Evolutionary conservation across 2,329 filamentous ascomycete genomes (phyloP), one percentile per base, ranked within the genome.

Genomic region (Trichoderma polysporum): DNA sequence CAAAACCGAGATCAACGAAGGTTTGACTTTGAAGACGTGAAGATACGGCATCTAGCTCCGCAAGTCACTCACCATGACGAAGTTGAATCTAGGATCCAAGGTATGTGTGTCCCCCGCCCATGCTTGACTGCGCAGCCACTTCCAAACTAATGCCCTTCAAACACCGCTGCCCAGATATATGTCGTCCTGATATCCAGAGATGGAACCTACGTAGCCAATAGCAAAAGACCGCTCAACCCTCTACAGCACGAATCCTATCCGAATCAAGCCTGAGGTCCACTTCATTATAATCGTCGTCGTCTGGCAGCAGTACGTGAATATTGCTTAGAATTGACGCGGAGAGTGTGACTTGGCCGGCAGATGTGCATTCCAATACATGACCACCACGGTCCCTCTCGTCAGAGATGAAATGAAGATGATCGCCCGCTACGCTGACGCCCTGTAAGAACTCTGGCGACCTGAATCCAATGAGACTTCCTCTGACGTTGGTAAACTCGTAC

Each of bases 321-420:
- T 27, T 47, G 15, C 37, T 56, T 27, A 56, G 27, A n/a, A 64
- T 29, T 8, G 61, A 27, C 6, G 50, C 61, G 2, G 61, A 19
- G 22, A 64, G 29, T 1, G 35, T 52, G 2, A 56, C 37, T 27
- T 47, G n/a, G 6, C 37, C 49, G 10, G 3, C 60, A n/a, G 50
- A 15, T 12, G 15, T 47, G 29, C 50, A 54, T 2, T 45, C 61
- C 49, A 64, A 2, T 0, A 64, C 49, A 41, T 64, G 61, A 1
- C 61, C 61, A 17, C 61, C 61, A 0, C 61, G 27, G 37, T 64
- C 61, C 22, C 61, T 35, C n/a, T 64, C 61, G 5, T 54, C 50
- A 3, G 61, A 56, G 25, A 64, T 64, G 39, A 64, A 64, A 2
- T 64, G 61, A 6, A 64, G 27, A 27, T 64, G 61, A 29, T 64